Conservation (phyloP, 2,329 filamentous ascomycete species). For the Pseudogymnoascus verrucosus region DNA sequence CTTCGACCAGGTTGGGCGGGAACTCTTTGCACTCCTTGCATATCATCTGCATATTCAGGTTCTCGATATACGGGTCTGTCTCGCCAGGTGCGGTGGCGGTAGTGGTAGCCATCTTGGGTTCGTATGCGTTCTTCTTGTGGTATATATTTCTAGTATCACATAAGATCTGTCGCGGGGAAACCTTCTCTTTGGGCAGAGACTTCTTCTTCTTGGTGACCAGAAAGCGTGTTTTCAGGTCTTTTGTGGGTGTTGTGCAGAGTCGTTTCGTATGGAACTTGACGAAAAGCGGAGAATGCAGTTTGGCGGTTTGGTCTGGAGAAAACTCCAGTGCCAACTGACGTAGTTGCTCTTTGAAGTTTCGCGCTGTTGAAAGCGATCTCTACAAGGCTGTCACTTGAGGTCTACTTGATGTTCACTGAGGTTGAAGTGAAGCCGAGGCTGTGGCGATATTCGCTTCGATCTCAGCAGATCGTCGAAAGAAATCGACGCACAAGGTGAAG, state of each 20-base stretch:
- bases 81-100: constrained; percentile 19
- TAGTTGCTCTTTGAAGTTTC: constrained; percentile 12
- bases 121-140: constrained; percentile 31
- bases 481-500: neutral
- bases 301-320: constrained; percentile 39
- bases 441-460: constrained; percentile 1
- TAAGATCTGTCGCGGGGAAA: constrained; percentile 23
- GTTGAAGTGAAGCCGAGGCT: constrained; percentile 8
- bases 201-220: constrained; percentile 26
- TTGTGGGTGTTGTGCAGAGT: constrained; percentile 32
- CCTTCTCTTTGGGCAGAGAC: constrained; percentile 12
- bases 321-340: constrained; percentile 8
- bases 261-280: constrained; percentile 45
- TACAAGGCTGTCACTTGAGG: constrained; percentile 9
- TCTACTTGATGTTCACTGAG: constrained; percentile 13
- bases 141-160: constrained; percentile 36
- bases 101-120: constrained; percentile 37
- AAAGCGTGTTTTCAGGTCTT: constrained; percentile 23
- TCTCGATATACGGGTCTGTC: constrained; percentile 43
- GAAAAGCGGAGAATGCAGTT: constrained; percentile 66
- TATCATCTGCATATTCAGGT: constrained; percentile 76
- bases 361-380: constrained; percentile 9
- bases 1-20: constrained; percentile 88
- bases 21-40: constrained; percentile 87
- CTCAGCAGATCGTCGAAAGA: neutral